Evolutionary conservation across 139 green algal genomes (phyloP).

Genomic region (Haematococcus sp.): DNA sequence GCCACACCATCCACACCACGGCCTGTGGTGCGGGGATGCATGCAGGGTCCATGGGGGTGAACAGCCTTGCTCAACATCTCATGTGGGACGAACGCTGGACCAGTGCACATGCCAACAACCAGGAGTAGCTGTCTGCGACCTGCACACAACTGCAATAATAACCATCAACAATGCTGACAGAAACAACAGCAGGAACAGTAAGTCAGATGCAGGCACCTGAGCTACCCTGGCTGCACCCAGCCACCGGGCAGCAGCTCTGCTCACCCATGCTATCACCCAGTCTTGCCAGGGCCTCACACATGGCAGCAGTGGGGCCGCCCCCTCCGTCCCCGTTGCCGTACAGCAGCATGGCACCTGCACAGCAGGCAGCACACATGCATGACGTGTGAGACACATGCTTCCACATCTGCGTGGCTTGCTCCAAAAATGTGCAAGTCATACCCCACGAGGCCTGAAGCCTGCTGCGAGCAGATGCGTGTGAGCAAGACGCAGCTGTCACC

Average conservation of each 20-base stretch:
- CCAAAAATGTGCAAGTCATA: background rate
- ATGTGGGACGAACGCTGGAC: too few relatives aligned
- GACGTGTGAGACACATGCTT: background rate
- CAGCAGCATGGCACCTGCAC: conserved; percentile 19
- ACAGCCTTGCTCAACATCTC: too few relatives aligned
- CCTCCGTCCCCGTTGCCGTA: conserved; percentile 41
- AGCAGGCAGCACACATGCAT: background rate
- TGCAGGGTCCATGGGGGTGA: too few relatives aligned
- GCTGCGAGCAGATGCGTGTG: too few relatives aligned
- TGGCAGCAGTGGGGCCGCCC: conserved; percentile 26
- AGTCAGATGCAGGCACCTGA: too few relatives aligned
- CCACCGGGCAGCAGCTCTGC: background rate
- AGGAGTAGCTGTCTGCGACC: background rate
- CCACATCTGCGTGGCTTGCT: background rate
- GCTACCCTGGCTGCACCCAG: too few relatives aligned
- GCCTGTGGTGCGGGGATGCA: background rate
- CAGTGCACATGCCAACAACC: background rate
- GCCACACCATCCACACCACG: conserved; percentile 11
- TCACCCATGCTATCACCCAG: conserved; percentile 15
- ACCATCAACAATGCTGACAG: too few relatives aligned
- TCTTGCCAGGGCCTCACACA: conserved; percentile 26
- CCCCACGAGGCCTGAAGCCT: too few relatives aligned
- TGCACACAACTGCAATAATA: too few relatives aligned
- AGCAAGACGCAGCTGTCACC: too few relatives aligned
- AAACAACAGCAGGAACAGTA: too few relatives aligned